Evolutionary conservation across 805 yeast species (phyloP).

Genomic region (Pichia paraexigua): DNA sequence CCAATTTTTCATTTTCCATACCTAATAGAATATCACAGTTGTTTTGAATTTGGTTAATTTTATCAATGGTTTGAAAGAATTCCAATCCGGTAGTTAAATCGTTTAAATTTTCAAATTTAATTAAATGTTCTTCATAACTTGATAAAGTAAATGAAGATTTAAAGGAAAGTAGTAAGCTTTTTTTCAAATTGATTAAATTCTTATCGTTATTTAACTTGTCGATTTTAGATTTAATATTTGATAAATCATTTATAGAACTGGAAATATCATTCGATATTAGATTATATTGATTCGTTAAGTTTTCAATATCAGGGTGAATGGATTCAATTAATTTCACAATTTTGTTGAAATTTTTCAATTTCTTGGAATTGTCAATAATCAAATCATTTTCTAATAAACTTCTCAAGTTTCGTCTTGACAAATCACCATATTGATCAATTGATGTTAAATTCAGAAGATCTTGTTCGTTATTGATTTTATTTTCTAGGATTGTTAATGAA

Average conservation of each 20-base stretch:
- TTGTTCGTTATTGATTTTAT: slow-evolving; percentile 15
- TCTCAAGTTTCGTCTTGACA: slow-evolving; percentile 51
- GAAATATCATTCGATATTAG: slow-evolving; percentile 21
- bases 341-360: slow-evolving; percentile 36
- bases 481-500: slow-evolving; percentile 23
- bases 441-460: slow-evolving; percentile 27
- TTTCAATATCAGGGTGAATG: slow-evolving; percentile 25
- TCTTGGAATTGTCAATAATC: slow-evolving; percentile 45
- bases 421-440: slow-evolving; percentile 35
- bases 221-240: slow-evolving; percentile 15
- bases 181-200: slow-evolving; percentile 38
- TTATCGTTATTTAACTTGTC: slow-evolving; percentile 25
- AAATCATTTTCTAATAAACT: slow-evolving; percentile 55
- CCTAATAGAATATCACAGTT: slow-evolving; percentile 66
- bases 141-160: slow-evolving; percentile 58
- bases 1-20: slow-evolving; percentile 58
- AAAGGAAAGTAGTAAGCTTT: slow-evolving; percentile 42
- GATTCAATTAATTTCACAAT: slow-evolving; percentile 33
- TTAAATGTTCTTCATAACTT: slow-evolving; percentile 59
- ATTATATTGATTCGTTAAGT: slow-evolving; percentile 19
- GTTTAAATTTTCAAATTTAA: slow-evolving; percentile 26
- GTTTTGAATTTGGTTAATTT: slow-evolving; percentile 56
- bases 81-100: slow-evolving; percentile 36
- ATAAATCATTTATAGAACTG: slow-evolving; percentile 18
- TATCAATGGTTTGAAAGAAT: slow-evolving; percentile 52